Evolutionary conservation across 2,329 filamentous ascomycete species (phyloP), one percentile per base, ranked within the genome.

Genomic region (Arthrobotrys sinensis): DNA sequence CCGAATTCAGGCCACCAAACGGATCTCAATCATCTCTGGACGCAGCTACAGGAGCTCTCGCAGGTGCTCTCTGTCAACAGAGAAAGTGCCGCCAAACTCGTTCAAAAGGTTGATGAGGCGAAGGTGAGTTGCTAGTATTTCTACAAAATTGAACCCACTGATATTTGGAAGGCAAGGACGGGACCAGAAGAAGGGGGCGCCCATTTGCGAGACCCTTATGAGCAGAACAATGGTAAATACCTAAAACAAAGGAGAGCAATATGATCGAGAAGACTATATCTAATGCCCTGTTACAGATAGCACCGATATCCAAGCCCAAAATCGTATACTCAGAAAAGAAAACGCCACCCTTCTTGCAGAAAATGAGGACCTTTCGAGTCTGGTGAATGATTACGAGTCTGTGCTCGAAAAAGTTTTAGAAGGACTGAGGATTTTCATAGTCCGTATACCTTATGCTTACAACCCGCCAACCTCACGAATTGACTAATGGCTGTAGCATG

Each of bases 1-100:
- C 70, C 70, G n/a, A 79, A 75, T 65, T 40, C 75, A 62, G 80
- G 80, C 34, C 80, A 82, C 65, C 81, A 82, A 62, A 80, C 81
- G n/a, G 81, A 82, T 68, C 80, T 82, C 62, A 82, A 82, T 57
- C 81, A 82, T 40, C 79, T 82, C 5, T 82, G 81, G 81, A 79
- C 79, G 28, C 81, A 82, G 60, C 76, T 82, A 12, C 81, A 82
- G 67, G 81, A 82, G 43, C 60, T 82, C 62, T 81, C 80, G 7
- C 69, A 78, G n/a, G 69, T 82, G 12, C 77, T 82, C 12, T 80
- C 81, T 1, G 69, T 80, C 46, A 82, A 82, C 57, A 70, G 81
- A 45, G 81, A 82, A 40, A 81, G 73, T 14, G 80, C 81, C 6
- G 79, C 78, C 19, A 81, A 79, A 11, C 55, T 82, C 2, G 80